Percentiles rank a stretch among this genome's conserved stretches.
Conservation (phyloP, 345 rosid species). For the Ceriops decandra region DNA sequence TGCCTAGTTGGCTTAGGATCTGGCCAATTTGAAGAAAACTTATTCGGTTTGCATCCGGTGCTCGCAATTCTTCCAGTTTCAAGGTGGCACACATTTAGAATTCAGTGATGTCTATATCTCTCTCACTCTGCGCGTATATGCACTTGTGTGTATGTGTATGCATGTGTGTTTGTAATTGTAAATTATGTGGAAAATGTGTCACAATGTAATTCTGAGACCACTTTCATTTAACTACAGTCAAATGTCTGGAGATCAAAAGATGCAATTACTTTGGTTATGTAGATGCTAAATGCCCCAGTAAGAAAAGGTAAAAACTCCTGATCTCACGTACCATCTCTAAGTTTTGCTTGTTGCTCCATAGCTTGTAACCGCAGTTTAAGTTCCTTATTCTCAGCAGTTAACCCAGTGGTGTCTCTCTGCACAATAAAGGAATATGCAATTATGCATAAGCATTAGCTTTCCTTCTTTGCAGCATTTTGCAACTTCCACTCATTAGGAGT, state of each 20-base stretch:
- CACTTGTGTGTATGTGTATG: too few relatives aligned
- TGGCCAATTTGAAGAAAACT: too few relatives aligned
- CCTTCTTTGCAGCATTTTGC: not conserved
- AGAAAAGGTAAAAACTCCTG: not conserved
- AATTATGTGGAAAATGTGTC: too few relatives aligned
- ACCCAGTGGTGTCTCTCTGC: conserved; percentile 67
- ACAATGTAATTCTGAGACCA: not conserved
- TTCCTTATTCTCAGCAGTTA: conserved; percentile 64
- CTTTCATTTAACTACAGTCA: too few relatives aligned
- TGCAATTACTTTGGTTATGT: not conserved
- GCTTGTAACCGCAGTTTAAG: conserved; percentile 69
- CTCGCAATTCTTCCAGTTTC: too few relatives aligned
- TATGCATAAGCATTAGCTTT: not conserved
- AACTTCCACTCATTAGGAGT: not conserved
- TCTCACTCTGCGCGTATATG: too few relatives aligned
- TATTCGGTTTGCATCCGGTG: too few relatives aligned
- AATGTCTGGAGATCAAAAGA: not conserved
- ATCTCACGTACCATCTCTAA: conserved; percentile 53
- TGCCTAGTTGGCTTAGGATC: too few relatives aligned
- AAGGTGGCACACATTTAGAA: too few relatives aligned
- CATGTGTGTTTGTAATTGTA: too few relatives aligned
- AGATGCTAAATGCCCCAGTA: not conserved
- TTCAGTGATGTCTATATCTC: too few relatives aligned
- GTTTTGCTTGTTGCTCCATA: conserved; percentile 72
- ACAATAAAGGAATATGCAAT: not conserved